phyloP scores from a whole-genome alignment of 345 rosid genomes.

The Pistacia vera region DNA sequence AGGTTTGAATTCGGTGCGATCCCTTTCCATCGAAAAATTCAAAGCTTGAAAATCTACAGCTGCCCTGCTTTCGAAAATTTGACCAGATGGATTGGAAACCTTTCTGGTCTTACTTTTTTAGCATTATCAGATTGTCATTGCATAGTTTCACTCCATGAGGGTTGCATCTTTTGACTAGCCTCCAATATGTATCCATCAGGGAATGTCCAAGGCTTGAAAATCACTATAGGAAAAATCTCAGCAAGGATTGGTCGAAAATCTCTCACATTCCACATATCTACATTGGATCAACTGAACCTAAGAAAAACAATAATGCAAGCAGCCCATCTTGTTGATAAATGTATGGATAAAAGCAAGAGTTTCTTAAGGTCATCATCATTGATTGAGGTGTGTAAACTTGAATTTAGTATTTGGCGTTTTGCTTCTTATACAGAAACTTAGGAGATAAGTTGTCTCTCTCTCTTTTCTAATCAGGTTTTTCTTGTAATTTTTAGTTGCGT shows the following conservation, averaged over 20 bases:
- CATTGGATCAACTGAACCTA: background rate
- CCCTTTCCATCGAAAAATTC: no score
- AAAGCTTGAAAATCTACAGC: conserved; percentile 16
- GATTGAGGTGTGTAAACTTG: no score
- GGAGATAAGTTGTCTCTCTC: no score
- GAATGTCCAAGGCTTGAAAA: conserved; percentile 13
- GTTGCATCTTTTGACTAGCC: background rate
- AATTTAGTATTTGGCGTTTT: no score
- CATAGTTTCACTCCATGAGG: background rate
- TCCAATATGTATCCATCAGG: conserved; percentile 20
- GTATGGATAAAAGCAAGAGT: background rate
- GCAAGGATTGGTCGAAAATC: conserved; percentile 16
- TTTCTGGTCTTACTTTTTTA: conserved; percentile 5
- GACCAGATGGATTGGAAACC: conserved; percentile 13
- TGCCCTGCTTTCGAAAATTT: conserved; percentile 8
- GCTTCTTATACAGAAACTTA: no score
- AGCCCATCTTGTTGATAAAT: background rate
- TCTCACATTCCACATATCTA: background rate
- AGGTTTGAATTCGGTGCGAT: no score
- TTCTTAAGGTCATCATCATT: no score
- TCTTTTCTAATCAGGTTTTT: no score
- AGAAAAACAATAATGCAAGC: background rate
- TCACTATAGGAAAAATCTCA: background rate
- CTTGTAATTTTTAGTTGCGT: no score
- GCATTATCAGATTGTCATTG: background rate